Evolutionary conservation across 805 yeast genomes (phyloP).

Genomic region (Candida quercuum): DNA sequence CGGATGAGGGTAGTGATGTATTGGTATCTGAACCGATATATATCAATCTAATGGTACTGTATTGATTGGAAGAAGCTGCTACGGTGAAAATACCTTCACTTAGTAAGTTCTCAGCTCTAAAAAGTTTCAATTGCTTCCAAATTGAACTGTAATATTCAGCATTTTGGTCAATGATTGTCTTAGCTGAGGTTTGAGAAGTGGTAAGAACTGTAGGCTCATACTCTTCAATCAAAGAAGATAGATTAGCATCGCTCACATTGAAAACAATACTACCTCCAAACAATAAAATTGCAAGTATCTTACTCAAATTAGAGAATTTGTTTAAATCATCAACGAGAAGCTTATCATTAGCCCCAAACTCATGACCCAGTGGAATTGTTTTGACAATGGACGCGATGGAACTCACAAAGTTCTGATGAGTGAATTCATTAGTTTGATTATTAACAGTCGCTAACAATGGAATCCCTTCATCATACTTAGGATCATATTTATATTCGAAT

Average conservation of each 20-base stretch:
- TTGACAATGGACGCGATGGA: constrained; percentile 44
- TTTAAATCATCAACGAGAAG: constrained; percentile 24
- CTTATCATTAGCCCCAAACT: constrained; percentile 26
- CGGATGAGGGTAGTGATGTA: constrained; percentile 14
- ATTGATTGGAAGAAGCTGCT: constrained; percentile 24
- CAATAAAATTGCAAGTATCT: constrained; percentile 27
- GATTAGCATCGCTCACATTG: constrained; percentile 19
- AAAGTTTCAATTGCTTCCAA: constrained; percentile 12
- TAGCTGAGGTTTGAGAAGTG: constrained; percentile 2
- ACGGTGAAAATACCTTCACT: constrained; percentile 15
- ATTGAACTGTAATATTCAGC: background rate
- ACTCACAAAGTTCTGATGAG: constrained; percentile 49
- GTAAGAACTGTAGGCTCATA: constrained; percentile 13
- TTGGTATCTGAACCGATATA: constrained; percentile 13
- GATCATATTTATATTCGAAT: constrained; percentile 24
- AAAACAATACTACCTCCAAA: constrained; percentile 28
- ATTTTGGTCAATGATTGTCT: constrained; percentile 6
- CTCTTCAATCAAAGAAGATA: constrained; percentile 3
- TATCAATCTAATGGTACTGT: constrained; percentile 21
- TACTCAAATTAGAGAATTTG: constrained; percentile 3
- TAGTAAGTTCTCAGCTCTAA: constrained; percentile 18
- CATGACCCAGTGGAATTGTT: constrained; percentile 31
- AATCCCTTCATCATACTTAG: constrained; percentile 23
- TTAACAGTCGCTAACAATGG: constrained; percentile 31
- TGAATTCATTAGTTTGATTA: constrained; percentile 30